Evolutionary conservation across 1,284 basidiomycete genomes (phyloP).

Genomic region (Sporisorium sorghi): DNA sequence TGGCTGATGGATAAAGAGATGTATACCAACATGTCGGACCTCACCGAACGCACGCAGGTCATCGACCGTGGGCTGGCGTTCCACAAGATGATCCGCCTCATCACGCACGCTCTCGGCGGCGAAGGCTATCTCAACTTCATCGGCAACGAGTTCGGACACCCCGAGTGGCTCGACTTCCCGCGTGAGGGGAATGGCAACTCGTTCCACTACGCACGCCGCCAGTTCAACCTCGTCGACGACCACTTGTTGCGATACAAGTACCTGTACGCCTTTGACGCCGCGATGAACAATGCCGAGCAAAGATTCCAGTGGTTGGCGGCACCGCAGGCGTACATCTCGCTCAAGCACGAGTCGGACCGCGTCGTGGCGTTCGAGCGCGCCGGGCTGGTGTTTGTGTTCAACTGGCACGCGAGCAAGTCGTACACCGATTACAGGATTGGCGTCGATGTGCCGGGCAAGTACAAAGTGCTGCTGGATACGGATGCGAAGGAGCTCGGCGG

Average conservation of each 20-base stretch:
- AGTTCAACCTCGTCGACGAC: constrained; percentile 95
- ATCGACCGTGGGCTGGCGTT: constrained; percentile 89
- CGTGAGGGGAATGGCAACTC: constrained; percentile 93
- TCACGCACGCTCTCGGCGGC: constrained; percentile 91
- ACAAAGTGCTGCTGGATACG: constrained; percentile 81
- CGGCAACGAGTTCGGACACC: constrained; percentile 97
- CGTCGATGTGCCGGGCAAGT: constrained; percentile 86
- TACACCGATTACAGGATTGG: constrained; percentile 94
- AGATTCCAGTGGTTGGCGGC: constrained; percentile 86
- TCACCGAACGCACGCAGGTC: constrained; percentile 84
- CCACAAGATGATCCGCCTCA: constrained; percentile 95
- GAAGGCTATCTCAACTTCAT: constrained; percentile 98
- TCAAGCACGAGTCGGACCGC: constrained; percentile 81
- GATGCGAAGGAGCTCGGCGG: constrained; percentile 86
- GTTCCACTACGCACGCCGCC: constrained; percentile 88
- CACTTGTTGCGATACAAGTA: constrained; percentile 86
- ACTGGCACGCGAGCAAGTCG: constrained; percentile 89
- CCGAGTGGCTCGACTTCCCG: constrained; percentile 99
- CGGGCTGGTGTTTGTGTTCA: constrained; percentile 92
- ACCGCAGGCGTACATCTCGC: constrained; percentile 75
- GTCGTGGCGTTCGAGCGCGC: constrained; percentile 93
- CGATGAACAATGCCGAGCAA: constrained; percentile 88
- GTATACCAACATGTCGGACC: constrained; percentile 84
- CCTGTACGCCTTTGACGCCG: constrained; percentile 89
- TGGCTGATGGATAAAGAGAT: constrained; percentile 99